Base-by-base conservation (phyloP, 257 asterid genomes). In the Phtheirospermum japonicum region DNA sequence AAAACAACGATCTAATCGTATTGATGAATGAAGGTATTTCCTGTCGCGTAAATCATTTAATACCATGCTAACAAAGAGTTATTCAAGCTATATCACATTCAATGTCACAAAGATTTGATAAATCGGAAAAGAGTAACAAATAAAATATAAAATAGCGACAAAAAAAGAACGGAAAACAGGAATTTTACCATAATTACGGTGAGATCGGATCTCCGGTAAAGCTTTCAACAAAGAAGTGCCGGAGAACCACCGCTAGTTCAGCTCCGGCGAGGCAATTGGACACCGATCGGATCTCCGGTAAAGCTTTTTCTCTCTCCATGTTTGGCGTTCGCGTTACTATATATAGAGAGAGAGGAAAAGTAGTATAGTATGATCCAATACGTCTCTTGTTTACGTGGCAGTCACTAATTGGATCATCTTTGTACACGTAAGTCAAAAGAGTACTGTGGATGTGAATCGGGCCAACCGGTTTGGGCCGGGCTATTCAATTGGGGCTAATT, bases 241-340 rank as follows among this genome's bases (percentile, higher is more conserved):
- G 48, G 48, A 40, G 48, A 40, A 40, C 14, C 11, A 40, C 5
- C 11, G 48, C 11, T 40, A 40, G 13, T 40, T 11, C 13, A 40
- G 48, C 16, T 40, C 48, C 48, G 48, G 48, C 48, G 48, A 40
- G 48, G 48, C 48, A 12, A 40, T 12, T n/a, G 16, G 48, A 36
- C 43, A 36, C 43, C 43, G 43, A 40, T 40, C 48, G n/a, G n/a
- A n/a, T 40, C 48, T 40, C n/a, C n/a, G n/a, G n/a, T n/a, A n/a
- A n/a, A n/a, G n/a, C n/a, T 40, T 40, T 40, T 12, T 40, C 48
- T 40, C 14, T 40, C 16, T 40, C 4, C 48, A 12, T 5, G 13
- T 40, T 16, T 16, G 2, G 16, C 13, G n/a, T 36, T 36, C 2
- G 12, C 12, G 12, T 13, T 36, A 7, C 2, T 36, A 7, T 36